A percentile compares a stretch with the other conserved stretches of the same genome.
Evolutionary conservation across 169 alveolate genomes (phyloP).

Genomic region (Plasmodium cynomolgi): DNA sequence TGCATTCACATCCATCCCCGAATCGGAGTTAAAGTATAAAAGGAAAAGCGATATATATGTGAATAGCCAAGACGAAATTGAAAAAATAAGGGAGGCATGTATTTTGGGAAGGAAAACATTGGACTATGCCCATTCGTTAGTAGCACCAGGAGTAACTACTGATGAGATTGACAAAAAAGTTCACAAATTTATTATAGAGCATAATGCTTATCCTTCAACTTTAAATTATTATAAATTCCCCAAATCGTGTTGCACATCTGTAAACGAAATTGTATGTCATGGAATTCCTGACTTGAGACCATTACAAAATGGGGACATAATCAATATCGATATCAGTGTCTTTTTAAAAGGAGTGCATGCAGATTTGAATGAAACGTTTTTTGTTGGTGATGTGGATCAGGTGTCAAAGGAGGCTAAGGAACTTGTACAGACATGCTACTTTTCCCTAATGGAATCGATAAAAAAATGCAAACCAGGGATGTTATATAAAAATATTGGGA

Average conservation of each 20-base stretch:
- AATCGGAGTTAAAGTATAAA: slow-evolving; percentile 88
- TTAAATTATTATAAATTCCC: slow-evolving; percentile 97
- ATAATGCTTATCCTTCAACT: slow-evolving; percentile 99
- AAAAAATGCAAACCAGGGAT: slow-evolving; percentile 96
- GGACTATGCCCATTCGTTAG: slow-evolving; percentile 94
- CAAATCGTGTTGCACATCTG: slow-evolving; percentile 97
- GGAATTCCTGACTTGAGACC: slow-evolving; percentile 98
- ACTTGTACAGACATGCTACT: slow-evolving; percentile 93
- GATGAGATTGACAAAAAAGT: slow-evolving; percentile 96
- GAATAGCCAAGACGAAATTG: slow-evolving; percentile 28
- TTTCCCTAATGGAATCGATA: slow-evolving; percentile 90
- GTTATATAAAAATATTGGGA: slow-evolving; percentile 97
- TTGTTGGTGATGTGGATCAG: slow-evolving; percentile 95
- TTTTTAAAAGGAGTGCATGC: slow-evolving; percentile 96
- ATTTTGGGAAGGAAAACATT: slow-evolving; percentile 94
- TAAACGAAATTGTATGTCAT: slow-evolving; percentile 99
- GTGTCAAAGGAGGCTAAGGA: slow-evolving; percentile 87
- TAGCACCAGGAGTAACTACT: slow-evolving; percentile 96
- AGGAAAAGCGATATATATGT: slow-evolving; percentile 72
- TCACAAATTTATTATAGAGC: slow-evolving; percentile 93
- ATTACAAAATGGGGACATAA: slow-evolving; percentile 95
- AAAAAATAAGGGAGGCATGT: slow-evolving; percentile 90
- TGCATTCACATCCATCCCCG: slow-evolving; percentile 94
- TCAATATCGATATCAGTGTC: slow-evolving; percentile 96
- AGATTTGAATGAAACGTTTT: slow-evolving; percentile 96